Percentiles rank a stretch among this genome's conserved stretches.
Conservation (phyloP, 2,329 filamentous ascomycete genomes). For the Botryotinia globosa region DNA sequence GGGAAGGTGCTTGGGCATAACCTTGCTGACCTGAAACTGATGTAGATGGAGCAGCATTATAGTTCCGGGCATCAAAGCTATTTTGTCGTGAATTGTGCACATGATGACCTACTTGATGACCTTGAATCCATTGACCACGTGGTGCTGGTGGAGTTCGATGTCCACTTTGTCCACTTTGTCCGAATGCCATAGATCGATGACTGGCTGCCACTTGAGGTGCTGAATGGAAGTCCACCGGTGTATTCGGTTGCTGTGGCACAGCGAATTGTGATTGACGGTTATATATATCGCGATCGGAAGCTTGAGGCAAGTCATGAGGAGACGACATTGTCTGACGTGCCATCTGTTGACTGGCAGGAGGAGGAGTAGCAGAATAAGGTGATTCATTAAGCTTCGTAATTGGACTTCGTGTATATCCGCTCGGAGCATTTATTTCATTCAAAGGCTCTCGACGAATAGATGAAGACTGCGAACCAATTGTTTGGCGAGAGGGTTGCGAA, state of each 20-base stretch:
- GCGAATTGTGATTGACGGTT: conserved; percentile 32
- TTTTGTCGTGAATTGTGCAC: conserved; percentile 35
- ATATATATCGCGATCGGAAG: conserved; percentile 39
- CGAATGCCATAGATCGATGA: conserved; percentile 36
- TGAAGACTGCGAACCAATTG: conserved; percentile 32
- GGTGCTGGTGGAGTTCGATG: conserved; percentile 34
- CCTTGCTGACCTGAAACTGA: conserved; percentile 29
- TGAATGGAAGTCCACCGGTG: conserved; percentile 32
- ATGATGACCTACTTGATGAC: conserved; percentile 32
- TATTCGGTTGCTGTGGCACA: conserved; percentile 33
- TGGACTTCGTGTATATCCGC: conserved; percentile 33
- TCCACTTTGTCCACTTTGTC: conserved; percentile 31
- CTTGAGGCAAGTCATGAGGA: conserved; percentile 31
- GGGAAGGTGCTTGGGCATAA: conserved; percentile 30
- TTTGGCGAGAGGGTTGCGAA: conserved; percentile 33
- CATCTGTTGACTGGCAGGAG: conserved; percentile 25
- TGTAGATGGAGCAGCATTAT: conserved; percentile 27
- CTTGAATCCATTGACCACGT: conserved; percentile 28
- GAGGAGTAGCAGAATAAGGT: conserved; percentile 37
- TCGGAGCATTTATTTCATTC: conserved; percentile 31
- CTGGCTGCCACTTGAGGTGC: conserved; percentile 29
- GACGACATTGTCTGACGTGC: conserved; percentile 32
- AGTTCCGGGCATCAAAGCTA: conserved; percentile 35
- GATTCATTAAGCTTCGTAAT: conserved; percentile 36
- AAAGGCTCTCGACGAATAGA: conserved; percentile 34